Evolutionary conservation across 345 rosid species (phyloP), one percentile per base, ranked within the genome.

Genomic region (Eutrema japonicum): DNA sequence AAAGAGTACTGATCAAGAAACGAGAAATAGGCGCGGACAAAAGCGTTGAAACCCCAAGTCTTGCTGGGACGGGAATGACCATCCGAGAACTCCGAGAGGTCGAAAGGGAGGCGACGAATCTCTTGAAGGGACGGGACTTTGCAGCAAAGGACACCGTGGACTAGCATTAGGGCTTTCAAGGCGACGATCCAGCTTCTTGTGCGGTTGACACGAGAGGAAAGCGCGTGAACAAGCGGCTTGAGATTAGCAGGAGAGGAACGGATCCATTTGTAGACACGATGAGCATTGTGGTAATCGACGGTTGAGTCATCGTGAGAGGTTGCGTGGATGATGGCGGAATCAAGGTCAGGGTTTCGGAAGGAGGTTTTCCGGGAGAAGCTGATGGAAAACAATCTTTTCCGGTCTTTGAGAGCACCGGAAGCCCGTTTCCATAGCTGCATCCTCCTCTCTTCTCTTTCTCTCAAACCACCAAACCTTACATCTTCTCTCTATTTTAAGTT

Each of bases 121-220:
- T 63, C 76, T 14, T 78, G 79, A 3, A 85, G 81, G 6, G 83
- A 79, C 0, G 83, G 63, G 43, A 81, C 83, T 52, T 80, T 87
- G 49, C 91, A 89, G 49, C 90, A 85, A 66, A 91, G 80, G 35
- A 93, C 84, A 26, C 96, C 95, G 18, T 91, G 97, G 77, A 94
- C 81, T 9, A 94, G 84, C 76, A 91, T 83, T 37, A 93, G 75
- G 8, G 97, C 86, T 30, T 91, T 93, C 41, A 93, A 76, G 3
- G 94, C 93, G 4, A 91, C 97, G 2, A 80, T 80, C 97, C 98
- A 94, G 76, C 87, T 82, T 30, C 77, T 75, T 2, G 96, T 88
- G 37, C 84, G 85, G 66, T 74, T 80, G 71, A 89, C 83, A 3
- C 98, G 81, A 33, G 64, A 42, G 10, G 90, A 73, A 64, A 91